Evolutionary conservation across 1,284 basidiomycete species (phyloP).

Genomic region (Agaricales sp.): DNA sequence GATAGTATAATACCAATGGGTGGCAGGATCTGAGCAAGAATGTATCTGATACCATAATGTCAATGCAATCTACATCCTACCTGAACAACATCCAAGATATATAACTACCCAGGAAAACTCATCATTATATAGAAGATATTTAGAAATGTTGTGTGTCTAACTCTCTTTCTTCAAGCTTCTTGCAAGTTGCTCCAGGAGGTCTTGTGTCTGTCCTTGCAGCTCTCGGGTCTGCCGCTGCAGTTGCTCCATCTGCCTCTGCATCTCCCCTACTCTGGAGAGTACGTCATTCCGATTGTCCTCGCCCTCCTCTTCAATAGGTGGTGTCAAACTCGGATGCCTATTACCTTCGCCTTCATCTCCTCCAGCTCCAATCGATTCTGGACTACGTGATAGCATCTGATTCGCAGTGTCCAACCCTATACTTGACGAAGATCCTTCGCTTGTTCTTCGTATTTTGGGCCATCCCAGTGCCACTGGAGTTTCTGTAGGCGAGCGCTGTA

Average conservation of each 20-base stretch:
- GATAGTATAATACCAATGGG: constrained; percentile 33
- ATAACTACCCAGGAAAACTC: no score
- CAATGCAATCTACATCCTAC: no score
- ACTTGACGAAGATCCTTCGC: background rate
- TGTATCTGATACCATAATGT: no score
- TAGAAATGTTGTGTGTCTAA: background rate
- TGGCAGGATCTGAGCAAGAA: no score
- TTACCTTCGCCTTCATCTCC: background rate
- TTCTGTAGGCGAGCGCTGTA: background rate
- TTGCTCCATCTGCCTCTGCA: background rate
- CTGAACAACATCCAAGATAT: no score
- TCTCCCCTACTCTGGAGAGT: no score
- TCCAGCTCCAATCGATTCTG: background rate
- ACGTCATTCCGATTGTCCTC: no score
- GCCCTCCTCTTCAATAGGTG: background rate
- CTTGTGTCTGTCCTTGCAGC: background rate
- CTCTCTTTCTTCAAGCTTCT: background rate
- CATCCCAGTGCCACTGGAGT: background rate
- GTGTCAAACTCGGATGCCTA: background rate
- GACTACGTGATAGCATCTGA: background rate
- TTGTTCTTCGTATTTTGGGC: background rate
- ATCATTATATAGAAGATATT: background rate
- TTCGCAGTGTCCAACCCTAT: background rate
- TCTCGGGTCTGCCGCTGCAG: background rate
- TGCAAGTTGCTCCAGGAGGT: background rate